Evolutionary conservation across 2,329 filamentous ascomycete species (phyloP), one percentile per base, ranked within the genome.

Genomic region (Cercospora sp.): DNA sequence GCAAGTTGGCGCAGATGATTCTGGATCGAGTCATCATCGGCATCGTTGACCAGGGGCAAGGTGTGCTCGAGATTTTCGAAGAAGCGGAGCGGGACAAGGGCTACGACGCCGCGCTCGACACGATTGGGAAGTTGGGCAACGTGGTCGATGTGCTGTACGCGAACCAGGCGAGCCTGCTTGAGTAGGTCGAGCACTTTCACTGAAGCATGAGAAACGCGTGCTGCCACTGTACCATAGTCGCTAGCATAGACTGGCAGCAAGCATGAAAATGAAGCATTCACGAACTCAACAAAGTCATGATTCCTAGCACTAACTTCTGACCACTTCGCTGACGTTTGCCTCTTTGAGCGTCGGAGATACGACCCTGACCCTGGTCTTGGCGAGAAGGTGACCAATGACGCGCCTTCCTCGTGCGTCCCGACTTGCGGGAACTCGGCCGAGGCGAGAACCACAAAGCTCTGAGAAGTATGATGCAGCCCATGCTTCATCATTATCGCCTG

Each of bases 1-100:
- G 94, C 75, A 99, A 99, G 86, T 86, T 99, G 71, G 96, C 92
- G 57, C 96, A 99, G 86, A 99, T 99, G 96, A 99, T 99, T 77
- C 87, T 99, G 68, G 95, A 99, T 84, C 97, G 97, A 86, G 93
- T 98, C 76, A 98, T 99, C 78, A 93, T 97, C 74, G 95, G 96
- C 68, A 95, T 99, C 65, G 83, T 99, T 74, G 95, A 99, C 80
- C 95, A 99, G 82, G 95, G 95, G 60, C 92, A 93, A n/a, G 94
- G 94, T 45, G 98, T 96, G 80, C 86, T 99, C 79, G 97, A 97
- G 80, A 93, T 99, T 75, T 99, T 90, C 77, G 95, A 99, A 77
- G 95, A 99, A 87, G 92, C 92, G 13, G 90, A 96, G 79, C 88
- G 94, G 72, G 95, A 99, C 79, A 90, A 94, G 82, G 90, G 91